A percentile compares a stretch with the other conserved stretches of the same genome.
These are phyloP conservation scores for Adansonia digitata DNA, from an alignment of 345 rosid genomes.

Conservation along the genomic window DNA sequence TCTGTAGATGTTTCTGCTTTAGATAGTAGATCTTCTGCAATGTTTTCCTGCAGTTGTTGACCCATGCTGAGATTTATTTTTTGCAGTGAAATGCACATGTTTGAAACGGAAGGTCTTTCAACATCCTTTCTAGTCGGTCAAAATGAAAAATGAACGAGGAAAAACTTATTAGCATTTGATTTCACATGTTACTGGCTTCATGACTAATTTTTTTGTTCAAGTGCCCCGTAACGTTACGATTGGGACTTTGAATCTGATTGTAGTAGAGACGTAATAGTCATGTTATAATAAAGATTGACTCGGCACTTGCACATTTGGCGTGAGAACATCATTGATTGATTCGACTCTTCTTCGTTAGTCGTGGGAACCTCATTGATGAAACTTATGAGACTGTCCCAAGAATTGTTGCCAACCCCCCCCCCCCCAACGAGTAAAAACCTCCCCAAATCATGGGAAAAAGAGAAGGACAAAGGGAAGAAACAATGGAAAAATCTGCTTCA, in stretches of 20 bases:
- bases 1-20: background rate
- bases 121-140: no score
- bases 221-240: no score
- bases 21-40: background rate
- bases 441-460: no score
- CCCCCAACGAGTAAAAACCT: no score
- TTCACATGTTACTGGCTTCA: no score
- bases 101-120: no score
- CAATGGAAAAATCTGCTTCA: background rate
- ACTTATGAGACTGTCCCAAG: background rate
- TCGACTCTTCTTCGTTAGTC: background rate
- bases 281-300: no score
- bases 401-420: background rate
- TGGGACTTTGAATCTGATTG: no score
- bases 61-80: background rate
- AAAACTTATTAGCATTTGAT: no score
- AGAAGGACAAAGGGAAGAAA: background rate
- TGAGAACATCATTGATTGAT: background rate
- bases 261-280: no score
- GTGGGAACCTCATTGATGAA: background rate
- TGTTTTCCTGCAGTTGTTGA: background rate
- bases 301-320: background rate
- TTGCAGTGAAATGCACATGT: background rate
- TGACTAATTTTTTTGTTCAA: no score
- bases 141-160: no score